phyloP scores from a whole-genome alignment of 768 basidiomycete genomes.

The Tephrocybe sp. region DNA sequence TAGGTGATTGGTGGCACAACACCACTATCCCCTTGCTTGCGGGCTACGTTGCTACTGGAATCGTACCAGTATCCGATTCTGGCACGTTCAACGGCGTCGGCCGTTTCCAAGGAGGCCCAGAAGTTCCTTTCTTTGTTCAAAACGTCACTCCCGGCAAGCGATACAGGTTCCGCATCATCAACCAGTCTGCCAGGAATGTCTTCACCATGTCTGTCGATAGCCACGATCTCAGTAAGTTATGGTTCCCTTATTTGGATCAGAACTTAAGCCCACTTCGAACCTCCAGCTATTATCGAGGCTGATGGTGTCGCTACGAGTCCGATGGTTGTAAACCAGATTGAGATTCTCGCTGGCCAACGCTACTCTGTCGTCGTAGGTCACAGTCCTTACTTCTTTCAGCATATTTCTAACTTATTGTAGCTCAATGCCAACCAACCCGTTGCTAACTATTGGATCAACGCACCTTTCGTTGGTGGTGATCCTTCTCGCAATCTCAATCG shows the following conservation, averaged over 20 bases:
- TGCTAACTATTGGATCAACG: conserved; percentile 42
- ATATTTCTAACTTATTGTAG: conserved; percentile 3
- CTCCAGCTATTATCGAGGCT: conserved; percentile 30
- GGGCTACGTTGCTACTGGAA: conserved; percentile 21
- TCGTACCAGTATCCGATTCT: conserved; percentile 33
- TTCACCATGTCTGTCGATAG: conserved; percentile 39
- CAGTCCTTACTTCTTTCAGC: neutral
- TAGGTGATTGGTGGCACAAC: conserved; percentile 47
- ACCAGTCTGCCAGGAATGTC: conserved; percentile 33
- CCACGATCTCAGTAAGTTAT: conserved; percentile 12
- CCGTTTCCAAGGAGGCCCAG: conserved; percentile 38
- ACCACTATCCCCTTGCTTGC: conserved; percentile 29
- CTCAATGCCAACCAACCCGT: conserved; percentile 36
- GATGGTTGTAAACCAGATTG: conserved; percentile 31
- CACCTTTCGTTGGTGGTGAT: conserved; percentile 23
- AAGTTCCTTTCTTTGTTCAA: conserved; percentile 35
- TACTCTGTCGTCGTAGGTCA: conserved; percentile 34
- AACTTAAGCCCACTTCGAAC: neutral
- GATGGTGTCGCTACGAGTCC: conserved; percentile 31
- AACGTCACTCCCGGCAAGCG: conserved; percentile 29
- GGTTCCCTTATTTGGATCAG: neutral
- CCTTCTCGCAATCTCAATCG: conserved; percentile 23
- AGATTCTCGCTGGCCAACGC: conserved; percentile 44
- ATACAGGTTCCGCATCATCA: neutral
- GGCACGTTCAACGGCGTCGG: conserved; percentile 48